Base-by-base conservation (phyloP, 1,284 basidiomycete species). In the Austropuccinia psidii region DNA sequence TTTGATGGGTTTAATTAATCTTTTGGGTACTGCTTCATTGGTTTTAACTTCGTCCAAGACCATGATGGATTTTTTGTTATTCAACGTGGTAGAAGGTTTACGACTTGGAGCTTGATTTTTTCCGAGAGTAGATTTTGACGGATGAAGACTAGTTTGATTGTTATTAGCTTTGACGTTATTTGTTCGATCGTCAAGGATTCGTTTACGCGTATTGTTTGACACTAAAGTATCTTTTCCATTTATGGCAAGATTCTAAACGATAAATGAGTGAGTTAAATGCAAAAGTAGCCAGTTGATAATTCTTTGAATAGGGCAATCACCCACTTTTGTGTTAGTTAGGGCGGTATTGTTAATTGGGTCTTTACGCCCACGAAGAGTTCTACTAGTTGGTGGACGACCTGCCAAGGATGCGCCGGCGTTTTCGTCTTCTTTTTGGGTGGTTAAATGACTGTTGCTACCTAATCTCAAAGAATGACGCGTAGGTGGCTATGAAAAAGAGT, bases 391-490 rank as follows among this genome's bases (percentile, higher is more conserved):
- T 31, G 35, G 41, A 17, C 43, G 67, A 9, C 45, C 39, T 5
- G 60, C 31, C n/a, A 62, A 17, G 31, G 29, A 37, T 11, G 57
- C 41, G 2, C 58, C 58, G 11, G 58, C 58, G 58, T 72, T 72
- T 39, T 72, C 69, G 47, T 72, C 69, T 60, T 72, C 69, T 35
- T 72, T 72, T 31, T 50, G 29, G 13, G 29, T n/a, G 13, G 52
- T 21, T 8, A 52, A 37, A 27, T 49, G 31, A 13, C 33, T 35
- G 13, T 47, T 29, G 17, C 33, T 37, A 35, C 67, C 67, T 52
- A 72, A n/a, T 7, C 69, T 57, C 50, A 58, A 60, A 58, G 69
- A 72, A n/a, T 72, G 69, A 43, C 69, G 58, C 11, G 69, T 72
- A 37, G 69, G 69, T 24, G 69, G 69, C 69, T 72, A 35, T 9